Evolutionary conservation across 1,139 yeast genomes (phyloP), one percentile per base, ranked within the genome.

Genomic region (Eremothecium gossypii): DNA sequence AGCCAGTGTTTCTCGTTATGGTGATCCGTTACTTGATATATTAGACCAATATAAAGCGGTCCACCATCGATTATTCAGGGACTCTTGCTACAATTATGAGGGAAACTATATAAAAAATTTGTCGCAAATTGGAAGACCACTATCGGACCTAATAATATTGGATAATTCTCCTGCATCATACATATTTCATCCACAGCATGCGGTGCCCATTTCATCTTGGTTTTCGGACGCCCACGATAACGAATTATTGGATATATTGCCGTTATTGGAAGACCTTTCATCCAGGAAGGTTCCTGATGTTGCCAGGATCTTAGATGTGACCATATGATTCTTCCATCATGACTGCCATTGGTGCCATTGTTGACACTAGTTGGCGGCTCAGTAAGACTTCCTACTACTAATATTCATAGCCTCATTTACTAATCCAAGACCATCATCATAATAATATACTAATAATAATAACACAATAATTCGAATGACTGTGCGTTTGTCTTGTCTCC

Each of bases 201-300:
- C 97, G 10, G 83, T 93, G 34, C 99, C 99, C n/a, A 85, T 91
- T 29, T 85, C 96, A 49, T 80, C 93, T 62, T 91, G 99, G 99
- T 91, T 93, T 69, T 85, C 96, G 53, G 99, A 91, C 66, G 80
- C 93, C 33, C 98, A 91, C 62, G 99, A 91, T 63, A 89, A 89
- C 60, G 99, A 91, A 69, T 71, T 91, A 54, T 66, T 85, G 49
- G 98, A 91, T 65, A 77, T 91, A 65, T 69, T 93, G 46, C 98
- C 98, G 11, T 79, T 93, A 51, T 71, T 91, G 55, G 85, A 86
- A 61, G 98, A 91, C 61, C 68, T 91, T 48, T 76, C 95, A 7
- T 70, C 71, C 49, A 55, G 57, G 5, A 59, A 60, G 31, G 95
- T 87, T 39, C 82, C 80, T 51, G 95, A 89, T 64, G 93, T 89